Base-by-base conservation (phyloP, 495 filamentous ascomycete genomes). In the Patellaria atrata region DNA sequence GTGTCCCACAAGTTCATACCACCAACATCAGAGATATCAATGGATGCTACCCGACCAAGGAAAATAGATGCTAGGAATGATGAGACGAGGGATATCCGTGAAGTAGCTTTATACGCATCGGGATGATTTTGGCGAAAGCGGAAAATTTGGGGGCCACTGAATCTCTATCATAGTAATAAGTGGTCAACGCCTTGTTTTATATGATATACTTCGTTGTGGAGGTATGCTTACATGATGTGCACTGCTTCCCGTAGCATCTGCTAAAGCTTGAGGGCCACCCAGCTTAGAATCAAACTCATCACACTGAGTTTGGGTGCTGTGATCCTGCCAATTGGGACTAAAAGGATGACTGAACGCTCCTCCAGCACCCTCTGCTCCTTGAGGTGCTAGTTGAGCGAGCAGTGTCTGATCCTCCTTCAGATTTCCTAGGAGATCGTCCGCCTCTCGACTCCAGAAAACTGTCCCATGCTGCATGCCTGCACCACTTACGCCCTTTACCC, bases 1-100 rank as follows among this genome's bases (percentile, higher is more conserved):
- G 96, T 84, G 44, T 94, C 80, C 83, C 84, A 94, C 4, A 97
- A 63, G 52, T 97, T 93, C 82, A 93, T 94, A 6, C 89, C 89
- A 38, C 84, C 91, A 12, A 84, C 87, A 58, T 97, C 89, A 43
- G 79, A 78, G 50, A 94, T 91, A 55, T 97, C 89, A 42, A 92
- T 75, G 1, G 84, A 80, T 1, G 89, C 85, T 29, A 94, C 68
- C 35, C 64, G 61, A 27, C 89, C 89, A 4, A 94, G 65, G 57
- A 97, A 83, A 3, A 97, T 53, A 0, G 87, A 94, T 5, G 87
- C 86, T 31, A 97, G 67, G 58, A 94, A 97, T 0, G 87, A 91
- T 1, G 86, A 94, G 5, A 93, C 86, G 21, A 97, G 74, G 1
- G 84, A 91, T 47, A 97, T 92, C 10, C 86, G 71, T 2, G 73